Conservation (phyloP, 495 filamentous ascomycete genomes). For the Thozetella sp. region DNA sequence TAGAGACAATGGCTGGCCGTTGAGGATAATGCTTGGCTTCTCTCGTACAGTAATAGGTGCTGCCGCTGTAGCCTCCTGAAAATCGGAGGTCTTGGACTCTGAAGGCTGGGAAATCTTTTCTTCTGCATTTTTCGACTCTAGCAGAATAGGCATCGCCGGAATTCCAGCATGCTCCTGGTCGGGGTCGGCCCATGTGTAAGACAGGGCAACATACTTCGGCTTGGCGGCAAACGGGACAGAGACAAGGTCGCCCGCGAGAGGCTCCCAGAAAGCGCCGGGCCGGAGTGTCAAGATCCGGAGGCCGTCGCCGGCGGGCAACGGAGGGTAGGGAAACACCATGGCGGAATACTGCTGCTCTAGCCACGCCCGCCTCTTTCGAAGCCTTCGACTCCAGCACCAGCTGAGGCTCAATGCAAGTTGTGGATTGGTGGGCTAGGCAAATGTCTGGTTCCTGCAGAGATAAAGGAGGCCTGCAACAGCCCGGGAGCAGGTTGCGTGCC, state of each 20-base stretch:
- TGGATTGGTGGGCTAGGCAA: too few species aligned
- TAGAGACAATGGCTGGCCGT: constrained; percentile 14
- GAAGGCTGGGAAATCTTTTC: background rate
- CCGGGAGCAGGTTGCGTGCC: too few species aligned
- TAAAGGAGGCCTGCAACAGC: too few species aligned
- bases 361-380: too few species aligned
- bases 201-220: constrained; percentile 18
- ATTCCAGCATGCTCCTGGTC: constrained; percentile 6
- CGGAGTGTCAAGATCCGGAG: constrained; percentile 16
- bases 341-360: background rate
- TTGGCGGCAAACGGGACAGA: constrained; percentile 10
- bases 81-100: background rate
- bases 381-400: too few species aligned
- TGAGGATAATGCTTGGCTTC: constrained; percentile 9
- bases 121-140: constrained; percentile 40
- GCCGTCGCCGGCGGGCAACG: constrained; percentile 11
- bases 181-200: constrained; percentile 20
- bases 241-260: constrained; percentile 11
- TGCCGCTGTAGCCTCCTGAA: background rate
- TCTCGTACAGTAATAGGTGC: background rate
- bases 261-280: constrained; percentile 15
- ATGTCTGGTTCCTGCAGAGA: too few species aligned
- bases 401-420: too few species aligned
- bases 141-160: constrained; percentile 11
- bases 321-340: constrained; percentile 11